phyloP scores from a whole-genome alignment of 2,329 filamentous ascomycete species.

The Monilinia laxa region DNA sequence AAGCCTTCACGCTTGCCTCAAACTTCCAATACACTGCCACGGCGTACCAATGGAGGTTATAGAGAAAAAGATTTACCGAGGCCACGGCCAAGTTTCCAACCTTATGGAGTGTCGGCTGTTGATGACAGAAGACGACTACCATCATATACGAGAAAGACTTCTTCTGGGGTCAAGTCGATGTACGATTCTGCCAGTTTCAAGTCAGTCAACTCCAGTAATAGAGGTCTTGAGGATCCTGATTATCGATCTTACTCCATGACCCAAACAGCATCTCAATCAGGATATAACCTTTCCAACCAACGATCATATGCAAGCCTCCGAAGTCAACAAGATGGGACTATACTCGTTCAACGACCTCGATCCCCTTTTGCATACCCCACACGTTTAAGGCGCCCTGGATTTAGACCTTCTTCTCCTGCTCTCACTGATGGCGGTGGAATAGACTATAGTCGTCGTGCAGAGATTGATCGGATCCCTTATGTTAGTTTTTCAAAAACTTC shows the following conservation, averaged over 20 bases:
- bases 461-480: conserved; percentile 37
- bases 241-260: conserved; percentile 57
- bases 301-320: conserved; percentile 51
- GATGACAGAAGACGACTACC: conserved; percentile 49
- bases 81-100: conserved; percentile 30
- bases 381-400: conserved; percentile 54
- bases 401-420: conserved; percentile 40
- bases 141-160: conserved; percentile 48
- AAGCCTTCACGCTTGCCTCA: conserved; percentile 42
- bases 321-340: conserved; percentile 46
- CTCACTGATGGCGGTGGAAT: conserved; percentile 39
- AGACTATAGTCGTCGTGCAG: conserved; percentile 40
- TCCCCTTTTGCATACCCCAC: conserved; percentile 61
- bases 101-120: conserved; percentile 36
- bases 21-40: conserved; percentile 30
- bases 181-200: conserved; percentile 53
- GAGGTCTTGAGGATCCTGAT: conserved; percentile 46
- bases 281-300: conserved; percentile 46
- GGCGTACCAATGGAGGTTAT: conserved; percentile 27
- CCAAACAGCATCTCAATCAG: conserved; percentile 43
- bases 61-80: conserved; percentile 30
- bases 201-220: conserved; percentile 42
- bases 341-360: conserved; percentile 51
- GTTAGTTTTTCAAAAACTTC: conserved; percentile 29
- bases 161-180: conserved; percentile 57